These are phyloP conservation scores for Geosmithia morbida DNA, from an alignment of 2,329 filamentous ascomycete species.

Conservation along the genomic window DNA sequence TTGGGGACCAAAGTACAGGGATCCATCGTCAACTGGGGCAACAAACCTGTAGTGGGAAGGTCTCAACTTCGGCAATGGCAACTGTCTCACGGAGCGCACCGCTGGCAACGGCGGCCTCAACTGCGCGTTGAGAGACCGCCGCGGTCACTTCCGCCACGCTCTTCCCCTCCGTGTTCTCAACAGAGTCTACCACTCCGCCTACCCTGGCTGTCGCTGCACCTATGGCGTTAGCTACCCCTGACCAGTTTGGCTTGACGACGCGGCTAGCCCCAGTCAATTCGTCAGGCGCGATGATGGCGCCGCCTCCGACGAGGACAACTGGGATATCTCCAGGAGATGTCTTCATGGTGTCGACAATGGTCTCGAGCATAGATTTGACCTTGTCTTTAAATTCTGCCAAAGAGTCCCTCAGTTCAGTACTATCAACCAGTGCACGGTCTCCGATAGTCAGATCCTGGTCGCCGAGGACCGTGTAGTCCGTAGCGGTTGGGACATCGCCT, in stretches of 20 bases:
- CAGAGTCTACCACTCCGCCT: slow-evolving; percentile 35
- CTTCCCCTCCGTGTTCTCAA: slow-evolving; percentile 30
- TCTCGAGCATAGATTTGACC: slow-evolving; percentile 37
- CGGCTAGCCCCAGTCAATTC: slow-evolving; percentile 38
- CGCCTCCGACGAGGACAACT: slow-evolving; percentile 49
- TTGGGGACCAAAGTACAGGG: no score
- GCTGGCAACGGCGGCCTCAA: slow-evolving; percentile 26
- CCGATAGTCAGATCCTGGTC: slow-evolving; percentile 23
- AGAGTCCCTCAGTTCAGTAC: slow-evolving; percentile 8
- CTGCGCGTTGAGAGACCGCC: slow-evolving; percentile 22
- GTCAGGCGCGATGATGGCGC: slow-evolving; percentile 42
- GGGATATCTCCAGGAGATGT: slow-evolving; percentile 42
- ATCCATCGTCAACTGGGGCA: not conserved
- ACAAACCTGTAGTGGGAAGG: slow-evolving; percentile 33
- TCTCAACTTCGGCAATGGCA: slow-evolving; percentile 35
- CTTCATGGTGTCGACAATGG: slow-evolving; percentile 46
- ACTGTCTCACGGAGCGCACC: slow-evolving; percentile 29
- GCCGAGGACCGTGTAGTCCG: slow-evolving; percentile 32
- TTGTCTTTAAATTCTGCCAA: slow-evolving; percentile 20
- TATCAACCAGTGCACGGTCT: slow-evolving; percentile 19
- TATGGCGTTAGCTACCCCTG: slow-evolving; percentile 49
- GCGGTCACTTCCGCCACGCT: slow-evolving; percentile 20
- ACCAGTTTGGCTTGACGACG: slow-evolving; percentile 40
- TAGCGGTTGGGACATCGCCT: slow-evolving; percentile 41
- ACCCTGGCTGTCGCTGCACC: slow-evolving; percentile 49